A percentile compares a stretch with the other conserved stretches of the same genome.
phyloP scores from a whole-genome alignment of 768 basidiomycete genomes.

The Rhizopogon salebrosus region DNA sequence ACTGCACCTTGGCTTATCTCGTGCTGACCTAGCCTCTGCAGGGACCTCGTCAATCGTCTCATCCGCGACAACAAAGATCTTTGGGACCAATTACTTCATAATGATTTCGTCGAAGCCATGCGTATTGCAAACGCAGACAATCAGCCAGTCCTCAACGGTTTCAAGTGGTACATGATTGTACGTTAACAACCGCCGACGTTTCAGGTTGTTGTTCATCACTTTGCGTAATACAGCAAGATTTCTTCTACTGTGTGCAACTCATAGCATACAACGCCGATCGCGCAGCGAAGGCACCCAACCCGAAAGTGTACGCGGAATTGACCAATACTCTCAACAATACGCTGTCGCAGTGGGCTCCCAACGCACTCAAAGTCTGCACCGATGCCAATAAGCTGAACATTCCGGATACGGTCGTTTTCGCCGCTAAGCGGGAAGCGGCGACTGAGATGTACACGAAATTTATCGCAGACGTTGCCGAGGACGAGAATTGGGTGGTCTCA shows the following conservation, averaged over 20 bases:
- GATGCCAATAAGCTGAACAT: slow-evolving; percentile 5
- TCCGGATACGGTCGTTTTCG: slow-evolving; percentile 2
- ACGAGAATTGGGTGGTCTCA: slow-evolving; percentile 5
- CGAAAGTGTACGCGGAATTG: slow-evolving; percentile 2
- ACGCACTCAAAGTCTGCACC: slow-evolving; percentile 3
- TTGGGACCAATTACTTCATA: slow-evolving; percentile 7
- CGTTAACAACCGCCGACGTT: background rate
- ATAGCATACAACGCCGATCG: slow-evolving; percentile 10
- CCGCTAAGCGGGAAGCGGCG: slow-evolving; percentile 1
- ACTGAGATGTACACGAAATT: slow-evolving; percentile 6
- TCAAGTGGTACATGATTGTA: slow-evolving; percentile 9
- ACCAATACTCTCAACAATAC: slow-evolving; percentile 1
- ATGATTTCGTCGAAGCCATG: slow-evolving; percentile 6
- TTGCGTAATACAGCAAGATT: slow-evolving; percentile 7
- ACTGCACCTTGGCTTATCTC: background rate
- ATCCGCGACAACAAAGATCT: slow-evolving; percentile 10
- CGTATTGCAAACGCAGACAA: slow-evolving; percentile 1
- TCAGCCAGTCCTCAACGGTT: slow-evolving; percentile 4
- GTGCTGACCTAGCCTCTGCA: background rate
- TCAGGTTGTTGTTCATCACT: background rate
- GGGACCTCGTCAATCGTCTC: slow-evolving; percentile 9
- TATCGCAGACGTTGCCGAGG: slow-evolving; percentile 2
- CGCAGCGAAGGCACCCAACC: slow-evolving; percentile 3
- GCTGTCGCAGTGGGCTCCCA: slow-evolving; percentile 1
- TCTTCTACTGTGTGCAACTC: slow-evolving; percentile 8